Percentiles rank a stretch among this genome's conserved stretches.
Evolutionary conservation across 192 early-diverging fungal genomes (phyloP).

Genomic region (Piromyces finnis): DNA sequence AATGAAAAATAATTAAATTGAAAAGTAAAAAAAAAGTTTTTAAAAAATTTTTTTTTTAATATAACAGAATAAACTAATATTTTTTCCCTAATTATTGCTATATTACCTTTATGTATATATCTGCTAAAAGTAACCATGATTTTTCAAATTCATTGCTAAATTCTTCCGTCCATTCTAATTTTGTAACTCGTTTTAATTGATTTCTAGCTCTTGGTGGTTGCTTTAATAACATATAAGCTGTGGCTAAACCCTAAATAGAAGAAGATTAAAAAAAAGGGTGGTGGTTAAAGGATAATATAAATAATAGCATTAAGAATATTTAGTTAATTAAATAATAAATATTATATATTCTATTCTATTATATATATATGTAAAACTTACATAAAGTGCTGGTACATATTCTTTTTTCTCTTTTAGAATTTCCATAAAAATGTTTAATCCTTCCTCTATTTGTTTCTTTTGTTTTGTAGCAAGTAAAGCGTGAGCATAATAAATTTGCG

Average conservation of each 20-base stretch:
- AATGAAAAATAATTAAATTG: too few species aligned
- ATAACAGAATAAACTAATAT: not conserved
- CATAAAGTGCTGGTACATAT: constrained; percentile 26
- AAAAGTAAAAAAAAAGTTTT: too few species aligned
- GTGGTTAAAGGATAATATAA: not conserved
- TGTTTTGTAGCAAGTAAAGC: constrained; percentile 8
- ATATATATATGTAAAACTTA: not conserved
- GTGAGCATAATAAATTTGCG: not conserved
- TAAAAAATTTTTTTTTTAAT: too few species aligned
- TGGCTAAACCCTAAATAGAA: constrained; percentile 14
- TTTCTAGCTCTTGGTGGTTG: constrained; percentile 31
- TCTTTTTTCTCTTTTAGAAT: constrained; percentile 23
- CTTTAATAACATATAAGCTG: constrained; percentile 27
- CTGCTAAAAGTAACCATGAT: constrained; percentile 27
- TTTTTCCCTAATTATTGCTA: not conserved
- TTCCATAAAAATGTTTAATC: constrained; percentile 15
- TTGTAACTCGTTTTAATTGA: constrained; percentile 27
- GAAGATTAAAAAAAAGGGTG: too few species aligned
- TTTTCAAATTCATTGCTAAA: constrained; percentile 23
- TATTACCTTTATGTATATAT: constrained; percentile 29
- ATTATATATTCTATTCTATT: not conserved
- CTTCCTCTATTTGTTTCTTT: constrained; percentile 27
- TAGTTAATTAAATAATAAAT: too few species aligned
- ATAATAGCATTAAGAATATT: too few species aligned
- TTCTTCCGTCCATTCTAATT: constrained; percentile 23